phyloP scores from a whole-genome alignment of 192 early-diverging fungal genomes.

The Dimargaris cristalligena region DNA sequence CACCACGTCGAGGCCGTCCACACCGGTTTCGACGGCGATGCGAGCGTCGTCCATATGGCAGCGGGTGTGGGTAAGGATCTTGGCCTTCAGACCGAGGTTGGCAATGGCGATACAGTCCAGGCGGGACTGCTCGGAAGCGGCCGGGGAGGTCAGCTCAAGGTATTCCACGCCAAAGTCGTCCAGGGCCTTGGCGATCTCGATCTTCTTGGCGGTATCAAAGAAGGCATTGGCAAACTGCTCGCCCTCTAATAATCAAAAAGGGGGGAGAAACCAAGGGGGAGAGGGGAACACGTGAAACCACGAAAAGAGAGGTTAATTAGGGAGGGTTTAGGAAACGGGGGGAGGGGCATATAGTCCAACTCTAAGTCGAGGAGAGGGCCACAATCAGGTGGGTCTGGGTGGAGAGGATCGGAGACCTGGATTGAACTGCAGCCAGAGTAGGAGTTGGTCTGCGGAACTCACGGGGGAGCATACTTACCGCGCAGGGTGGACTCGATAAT shows the following conservation, averaged over 20 bases:
- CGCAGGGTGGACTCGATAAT: conserved; percentile 94
- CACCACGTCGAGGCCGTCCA: conserved; percentile 93
- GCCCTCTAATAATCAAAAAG: no score
- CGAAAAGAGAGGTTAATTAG: not conserved
- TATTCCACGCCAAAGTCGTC: conserved; percentile 98
- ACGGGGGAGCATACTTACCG: conserved; percentile 35
- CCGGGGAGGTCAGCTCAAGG: conserved; percentile 92
- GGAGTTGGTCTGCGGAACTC: no score
- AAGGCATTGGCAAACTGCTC: conserved; percentile 99
- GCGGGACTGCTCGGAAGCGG: conserved; percentile 91
- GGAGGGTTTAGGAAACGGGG: not conserved
- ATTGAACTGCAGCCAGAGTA: no score
- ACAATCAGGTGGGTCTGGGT: not conserved
- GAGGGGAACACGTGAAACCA: no score
- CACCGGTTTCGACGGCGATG: conserved; percentile 91
- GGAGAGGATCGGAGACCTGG: no score
- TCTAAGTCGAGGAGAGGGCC: not conserved
- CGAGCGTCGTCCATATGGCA: conserved; percentile 99
- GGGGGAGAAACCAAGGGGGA: no score
- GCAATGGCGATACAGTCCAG: conserved; percentile 81
- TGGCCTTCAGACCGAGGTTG: conserved; percentile 88
- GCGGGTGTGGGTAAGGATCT: conserved; percentile 89
- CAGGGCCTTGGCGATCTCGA: conserved; percentile 95
- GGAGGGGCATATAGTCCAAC: not conserved
- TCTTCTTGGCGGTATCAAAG: conserved; percentile 93